Base-by-base conservation (phyloP, 805 yeast species). In the Hanseniaspora clermontiae region DNA sequence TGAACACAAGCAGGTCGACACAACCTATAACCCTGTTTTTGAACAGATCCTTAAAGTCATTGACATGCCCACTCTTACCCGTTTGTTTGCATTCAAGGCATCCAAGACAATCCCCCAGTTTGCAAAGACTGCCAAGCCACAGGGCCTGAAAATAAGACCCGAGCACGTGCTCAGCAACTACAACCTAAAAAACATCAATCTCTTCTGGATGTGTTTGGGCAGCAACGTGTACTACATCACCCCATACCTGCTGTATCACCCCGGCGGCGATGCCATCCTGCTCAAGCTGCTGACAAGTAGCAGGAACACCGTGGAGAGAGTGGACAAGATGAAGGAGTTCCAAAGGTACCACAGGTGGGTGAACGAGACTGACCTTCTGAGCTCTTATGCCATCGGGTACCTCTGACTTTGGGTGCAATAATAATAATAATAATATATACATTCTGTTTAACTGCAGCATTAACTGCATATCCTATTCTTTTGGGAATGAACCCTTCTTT, bases 201-300 rank as follows among this genome's bases (percentile, higher is more conserved):
- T 39, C 14, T 46, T 37, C n/a, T 91, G 97, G 97, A 84, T 93
- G 3, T 80, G 80, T 37, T 75, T 91, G 8, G 80, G 79, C 46
- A 87, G 89, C 4, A 84, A 80, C 63, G 95, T 91, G 1, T 91
- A 86, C 71, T 87, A 90, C 64, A 73, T 91, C n/a, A 82, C 96
- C 0, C 81, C 84, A 12, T 91, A 93, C 67, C 65, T 93, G 38
- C 73, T 78, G 55, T 93, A 82, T 67, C 98, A 91, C 62, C 98
- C 98, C 0, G 98, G 98, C 38, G 98, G 98, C 1, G 81, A 74
- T 4, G 80, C 79, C 7, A 87, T 88, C 64, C 70, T 91, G 43
- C 73, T 87, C 79, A 77, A 80, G 51, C 3, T 58, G 31, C 79
- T 84, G 63, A 93, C 95, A 1, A 96, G 96, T 0, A 74, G 74